Percentiles rank a stretch among this genome's conserved stretches.
Evolutionary conservation across 495 filamentous ascomycete genomes (phyloP).

Genomic region (Neurospora sp.): DNA sequence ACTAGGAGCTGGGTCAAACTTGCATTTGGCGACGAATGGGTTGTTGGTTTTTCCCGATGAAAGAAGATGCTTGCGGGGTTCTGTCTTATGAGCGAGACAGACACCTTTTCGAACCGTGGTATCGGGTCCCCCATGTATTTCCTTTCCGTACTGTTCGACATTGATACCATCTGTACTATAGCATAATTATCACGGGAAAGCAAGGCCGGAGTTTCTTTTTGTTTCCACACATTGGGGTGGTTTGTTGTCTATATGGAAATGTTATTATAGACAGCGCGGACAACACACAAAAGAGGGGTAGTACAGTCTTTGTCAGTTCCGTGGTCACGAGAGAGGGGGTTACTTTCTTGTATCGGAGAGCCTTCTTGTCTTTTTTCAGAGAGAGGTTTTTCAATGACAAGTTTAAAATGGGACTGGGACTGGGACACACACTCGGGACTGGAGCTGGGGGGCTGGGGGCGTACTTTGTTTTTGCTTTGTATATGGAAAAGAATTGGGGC

Average conservation of each 20-base stretch:
- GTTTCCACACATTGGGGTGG: not conserved
- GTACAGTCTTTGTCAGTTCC: not conserved
- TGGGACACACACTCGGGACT: not conserved
- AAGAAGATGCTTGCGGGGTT: not conserved
- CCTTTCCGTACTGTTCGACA: not conserved
- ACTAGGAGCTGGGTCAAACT: not conserved
- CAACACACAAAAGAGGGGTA: not conserved
- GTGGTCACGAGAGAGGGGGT: not conserved
- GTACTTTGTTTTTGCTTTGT: not conserved
- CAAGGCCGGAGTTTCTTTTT: not conserved
- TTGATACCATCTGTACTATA: conserved; percentile 1
- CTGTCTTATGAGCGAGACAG: not conserved
- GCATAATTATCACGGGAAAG: not conserved
- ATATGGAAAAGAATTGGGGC: not conserved
- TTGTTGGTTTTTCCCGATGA: not conserved
- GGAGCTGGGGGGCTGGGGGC: not conserved
- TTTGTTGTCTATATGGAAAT: not conserved
- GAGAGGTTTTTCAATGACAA: not conserved
- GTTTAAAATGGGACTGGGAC: not conserved
- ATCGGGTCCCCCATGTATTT: not conserved
- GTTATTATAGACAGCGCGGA: not conserved
- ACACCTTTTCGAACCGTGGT: not conserved
- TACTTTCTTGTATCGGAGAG: no score
- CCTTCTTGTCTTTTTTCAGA: not conserved
- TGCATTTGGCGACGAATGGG: not conserved